phyloP scores from a whole-genome alignment of 2,329 filamentous ascomycete species.

The Diplodia mutila region DNA sequence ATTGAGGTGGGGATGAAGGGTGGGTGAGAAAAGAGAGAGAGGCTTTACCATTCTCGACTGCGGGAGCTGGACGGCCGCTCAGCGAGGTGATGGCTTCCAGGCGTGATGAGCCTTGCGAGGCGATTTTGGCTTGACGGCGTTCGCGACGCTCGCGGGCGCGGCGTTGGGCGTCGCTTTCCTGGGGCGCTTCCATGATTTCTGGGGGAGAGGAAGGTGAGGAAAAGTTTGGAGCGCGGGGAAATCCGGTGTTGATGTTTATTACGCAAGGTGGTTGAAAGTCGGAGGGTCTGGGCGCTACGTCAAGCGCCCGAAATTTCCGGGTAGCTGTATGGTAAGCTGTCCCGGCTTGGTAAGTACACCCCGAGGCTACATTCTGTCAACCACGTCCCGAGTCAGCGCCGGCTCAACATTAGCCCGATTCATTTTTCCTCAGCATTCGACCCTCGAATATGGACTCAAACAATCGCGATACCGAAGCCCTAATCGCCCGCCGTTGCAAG shows the following conservation, averaged over 20 bases:
- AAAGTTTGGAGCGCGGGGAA: background rate
- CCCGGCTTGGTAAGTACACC: background rate
- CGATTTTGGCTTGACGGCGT: constrained; percentile 77
- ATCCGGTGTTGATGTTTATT: background rate
- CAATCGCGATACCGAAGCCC: background rate
- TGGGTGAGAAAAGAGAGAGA: background rate
- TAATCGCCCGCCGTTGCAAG: background rate
- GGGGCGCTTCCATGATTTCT: constrained; percentile 1
- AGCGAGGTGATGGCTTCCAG: constrained; percentile 76
- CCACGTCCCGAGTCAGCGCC: too few relatives aligned
- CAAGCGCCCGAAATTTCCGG: constrained; percentile 2
- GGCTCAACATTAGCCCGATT: background rate
- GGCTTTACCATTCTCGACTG: constrained; percentile 47
- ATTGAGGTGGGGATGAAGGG: too few relatives aligned
- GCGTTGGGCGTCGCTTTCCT: constrained; percentile 50
- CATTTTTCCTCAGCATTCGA: rapidly evolving
- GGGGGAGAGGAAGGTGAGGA: background rate
- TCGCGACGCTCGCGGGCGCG: constrained; percentile 78
- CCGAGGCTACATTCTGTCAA: too few relatives aligned
- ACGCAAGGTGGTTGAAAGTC: constrained; percentile 7
- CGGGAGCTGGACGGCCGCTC: constrained; percentile 54
- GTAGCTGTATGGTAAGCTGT: background rate
- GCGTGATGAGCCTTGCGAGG: constrained; percentile 68
- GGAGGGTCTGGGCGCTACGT: constrained; percentile 8
- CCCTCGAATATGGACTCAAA: background rate